Evolutionary conservation across 2,329 filamentous ascomycete genomes (phyloP), one percentile per base, ranked within the genome.

Genomic region (Fonsecaea pugnacius): DNA sequence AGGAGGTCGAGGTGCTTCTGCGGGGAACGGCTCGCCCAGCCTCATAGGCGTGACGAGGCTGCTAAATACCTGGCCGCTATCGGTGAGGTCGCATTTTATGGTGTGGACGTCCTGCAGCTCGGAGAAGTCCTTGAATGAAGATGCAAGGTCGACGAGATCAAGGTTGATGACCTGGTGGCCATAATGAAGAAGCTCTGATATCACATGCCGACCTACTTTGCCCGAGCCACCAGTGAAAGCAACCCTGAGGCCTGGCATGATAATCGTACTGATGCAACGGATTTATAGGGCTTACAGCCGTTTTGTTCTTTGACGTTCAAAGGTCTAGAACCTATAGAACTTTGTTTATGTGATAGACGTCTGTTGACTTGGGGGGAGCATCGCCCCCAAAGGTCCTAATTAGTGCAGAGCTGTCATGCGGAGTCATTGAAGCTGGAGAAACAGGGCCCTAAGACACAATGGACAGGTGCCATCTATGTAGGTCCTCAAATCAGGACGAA

Each of bases 161-260:
- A 86, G 73, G 64, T 86, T 86, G 33, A 86, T 77, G 40, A 86
- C 77, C 64, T 80, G 70, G 69, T 86, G 80, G 27, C 82, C 83
- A 61, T 78, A 74, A 8, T 78, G 75, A 35, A 84, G 73, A 18
- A 86, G 78, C 38, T 84, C 77, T 18, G 78, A 76, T 54, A 86
- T 83, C 9, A 81, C 79, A 74, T 84, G 79, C 54, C 83, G 78
- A 7, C 84, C 84, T 21, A 83, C 83, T 74, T 85, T 83, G 53
- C 83, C 84, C 62, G 78, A 82, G 64, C 84, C 84, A 27, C 84
- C 84, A 0, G 84, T 85, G 66, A 85, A 79, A 40, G 85, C 79
- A 63, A 83, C 78, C 27, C 78, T 75, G 67, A 79, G 75, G 33
- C 70, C 69, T 35, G 40, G 35, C 58, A 65, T 62, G 16, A 35